Conservation (phyloP, 164 flowering plant genomes). For the Annona cherimola region DNA sequence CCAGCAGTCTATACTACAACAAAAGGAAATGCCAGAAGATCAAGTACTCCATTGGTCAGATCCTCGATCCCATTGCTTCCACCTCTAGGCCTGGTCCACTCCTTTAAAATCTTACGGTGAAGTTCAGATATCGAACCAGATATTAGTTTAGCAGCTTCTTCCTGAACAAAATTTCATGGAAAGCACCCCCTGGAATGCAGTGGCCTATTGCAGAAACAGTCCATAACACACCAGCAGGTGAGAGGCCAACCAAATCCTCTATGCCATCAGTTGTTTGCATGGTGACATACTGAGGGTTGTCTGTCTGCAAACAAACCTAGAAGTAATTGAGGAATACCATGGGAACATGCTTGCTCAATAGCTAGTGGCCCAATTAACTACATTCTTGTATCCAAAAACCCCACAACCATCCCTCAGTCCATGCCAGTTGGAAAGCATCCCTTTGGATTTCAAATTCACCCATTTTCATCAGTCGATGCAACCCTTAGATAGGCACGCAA, state of each 20-base stretch:
- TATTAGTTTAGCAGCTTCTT: slow-evolving; percentile 56
- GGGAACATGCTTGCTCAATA: slow-evolving; percentile 78
- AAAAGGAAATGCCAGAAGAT: slow-evolving; percentile 92
- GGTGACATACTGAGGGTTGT: slow-evolving; percentile 21
- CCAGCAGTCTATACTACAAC: slow-evolving; percentile 75
- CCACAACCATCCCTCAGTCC: slow-evolving; percentile 90
- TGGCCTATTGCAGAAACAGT: slow-evolving; percentile 69
- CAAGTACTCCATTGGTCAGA: slow-evolving; percentile 61
- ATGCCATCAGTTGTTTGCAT: slow-evolving; percentile 23
- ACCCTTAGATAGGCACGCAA: slow-evolving; percentile 62
- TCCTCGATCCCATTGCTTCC: slow-evolving; percentile 76
- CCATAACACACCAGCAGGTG: slow-evolving; percentile 87
- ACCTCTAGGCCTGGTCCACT: slow-evolving; percentile 93
- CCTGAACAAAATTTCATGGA: slow-evolving; percentile 65
- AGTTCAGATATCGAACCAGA: slow-evolving; percentile 52
- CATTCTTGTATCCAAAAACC: slow-evolving; percentile 68
- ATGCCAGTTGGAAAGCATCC: slow-evolving; percentile 70
- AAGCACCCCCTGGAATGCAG: slow-evolving; percentile 78
- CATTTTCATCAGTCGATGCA: slow-evolving; percentile 29
- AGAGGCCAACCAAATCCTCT: slow-evolving; percentile 51
- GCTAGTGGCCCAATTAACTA: slow-evolving; percentile 89
- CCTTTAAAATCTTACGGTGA: slow-evolving; percentile 65
- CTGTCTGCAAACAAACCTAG: slow-evolving; percentile 47
- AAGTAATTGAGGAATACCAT: slow-evolving; percentile 72
- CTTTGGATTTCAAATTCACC: slow-evolving; percentile 18